Evolutionary conservation across 257 asterid genomes (phyloP).

Genomic region (Thymus mandschuricus): DNA sequence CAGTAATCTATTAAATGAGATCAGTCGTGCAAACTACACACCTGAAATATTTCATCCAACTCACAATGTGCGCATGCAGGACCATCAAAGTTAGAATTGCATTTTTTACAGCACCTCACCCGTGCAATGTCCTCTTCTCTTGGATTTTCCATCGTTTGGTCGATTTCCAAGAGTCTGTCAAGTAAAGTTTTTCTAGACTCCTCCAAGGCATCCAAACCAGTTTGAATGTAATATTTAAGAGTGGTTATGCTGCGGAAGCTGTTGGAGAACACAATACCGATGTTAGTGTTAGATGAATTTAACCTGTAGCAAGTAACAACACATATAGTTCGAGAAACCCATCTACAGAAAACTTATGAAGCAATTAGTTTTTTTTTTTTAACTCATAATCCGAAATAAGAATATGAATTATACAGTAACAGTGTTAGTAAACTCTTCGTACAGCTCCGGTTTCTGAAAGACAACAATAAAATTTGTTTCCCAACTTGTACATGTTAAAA

Average conservation of each 20-base stretch:
- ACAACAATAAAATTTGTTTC: no score
- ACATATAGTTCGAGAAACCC: constrained; percentile 4
- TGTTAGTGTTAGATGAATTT: constrained; percentile 16
- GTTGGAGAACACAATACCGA: constrained; percentile 37
- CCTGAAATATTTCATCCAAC: constrained; percentile 96
- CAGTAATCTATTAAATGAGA: constrained; percentile 1
- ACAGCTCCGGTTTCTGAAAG: no score
- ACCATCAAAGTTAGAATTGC: constrained; percentile 79
- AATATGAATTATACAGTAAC: constrained; percentile 1
- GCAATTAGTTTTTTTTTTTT: constrained; percentile 5
- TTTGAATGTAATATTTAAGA: constrained; percentile 74
- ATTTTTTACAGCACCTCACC: constrained; percentile 80
- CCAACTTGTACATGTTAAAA: no score
- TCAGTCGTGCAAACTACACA: constrained; percentile 35
- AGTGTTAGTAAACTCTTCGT: constrained; percentile 1
- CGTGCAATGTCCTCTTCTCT: constrained; percentile 75
- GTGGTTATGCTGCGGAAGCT: constrained; percentile 83
- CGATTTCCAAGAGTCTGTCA: constrained; percentile 77
- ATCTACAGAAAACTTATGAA: background rate
- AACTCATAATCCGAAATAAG: background rate
- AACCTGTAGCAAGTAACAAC: constrained; percentile 14
- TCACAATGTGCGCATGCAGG: constrained; percentile 86
- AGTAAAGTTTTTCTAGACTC: constrained; percentile 73
- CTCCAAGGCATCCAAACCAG: constrained; percentile 85
- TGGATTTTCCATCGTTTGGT: constrained; percentile 84